These are phyloP conservation scores for Cryptococcus hybrid DNA, from an alignment of 1,284 basidiomycete genomes.

Conservation along the genomic window DNA sequence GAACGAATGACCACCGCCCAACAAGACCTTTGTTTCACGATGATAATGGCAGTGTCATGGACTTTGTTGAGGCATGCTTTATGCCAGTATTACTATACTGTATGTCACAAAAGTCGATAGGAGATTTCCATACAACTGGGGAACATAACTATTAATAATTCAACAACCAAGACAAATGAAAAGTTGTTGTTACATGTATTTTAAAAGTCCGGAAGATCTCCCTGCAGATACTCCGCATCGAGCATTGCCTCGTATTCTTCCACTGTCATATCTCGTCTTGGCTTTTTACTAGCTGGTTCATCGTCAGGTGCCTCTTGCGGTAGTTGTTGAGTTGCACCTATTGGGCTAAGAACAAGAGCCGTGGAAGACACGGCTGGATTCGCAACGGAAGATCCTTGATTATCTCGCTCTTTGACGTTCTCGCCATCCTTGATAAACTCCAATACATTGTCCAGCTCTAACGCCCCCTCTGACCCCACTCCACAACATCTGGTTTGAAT, in stretches of 20 bases:
- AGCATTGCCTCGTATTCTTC: constrained; percentile 45
- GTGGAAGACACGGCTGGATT: neutral
- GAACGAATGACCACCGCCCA: neutral
- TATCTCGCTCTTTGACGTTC: constrained; percentile 1
- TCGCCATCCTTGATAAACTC: constrained; percentile 24
- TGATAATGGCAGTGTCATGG: neutral
- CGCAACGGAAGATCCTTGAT: neutral
- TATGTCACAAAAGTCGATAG: neutral
- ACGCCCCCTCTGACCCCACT: constrained; percentile 46
- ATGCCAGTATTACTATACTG: neutral
- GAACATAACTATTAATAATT: neutral
- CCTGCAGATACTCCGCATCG: constrained; percentile 25
- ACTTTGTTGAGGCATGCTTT: neutral
- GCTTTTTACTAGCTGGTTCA: constrained; percentile 6
- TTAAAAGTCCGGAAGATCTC: neutral
- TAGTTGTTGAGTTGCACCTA: neutral
- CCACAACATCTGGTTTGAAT: constrained; percentile 49
- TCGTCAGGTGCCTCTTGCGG: constrained; percentile 4
- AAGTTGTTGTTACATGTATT: neutral
- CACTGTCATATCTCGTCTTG: constrained; percentile 21
- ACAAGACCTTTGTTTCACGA: neutral
- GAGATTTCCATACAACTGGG: neutral
- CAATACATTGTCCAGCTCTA: constrained; percentile 41
- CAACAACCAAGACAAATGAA: neutral
- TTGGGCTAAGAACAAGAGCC: neutral